Conservation (phyloP, 306 rosid genomes). For the Purshia tridentata region DNA sequence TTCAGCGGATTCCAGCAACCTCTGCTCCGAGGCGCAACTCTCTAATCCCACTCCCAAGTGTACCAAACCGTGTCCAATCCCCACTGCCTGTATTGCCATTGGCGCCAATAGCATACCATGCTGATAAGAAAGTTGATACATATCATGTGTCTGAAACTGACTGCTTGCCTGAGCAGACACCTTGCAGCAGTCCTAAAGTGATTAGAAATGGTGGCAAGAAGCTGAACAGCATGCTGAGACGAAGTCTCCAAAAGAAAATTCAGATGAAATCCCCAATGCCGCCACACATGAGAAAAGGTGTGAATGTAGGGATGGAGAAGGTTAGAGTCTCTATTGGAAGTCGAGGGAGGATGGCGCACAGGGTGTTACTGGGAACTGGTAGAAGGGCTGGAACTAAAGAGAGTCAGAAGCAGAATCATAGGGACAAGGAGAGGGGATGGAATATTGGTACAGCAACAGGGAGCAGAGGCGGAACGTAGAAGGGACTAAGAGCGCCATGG, state of each 20-base stretch:
- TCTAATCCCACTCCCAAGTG: slow-evolving; percentile 71
- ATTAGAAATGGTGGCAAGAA: slow-evolving; percentile 56
- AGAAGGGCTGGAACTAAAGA: slow-evolving; percentile 61
- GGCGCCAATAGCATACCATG: slow-evolving; percentile 34
- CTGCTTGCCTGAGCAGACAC: slow-evolving; percentile 45
- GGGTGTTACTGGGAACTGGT: slow-evolving; percentile 54
- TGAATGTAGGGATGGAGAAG: slow-evolving; percentile 86
- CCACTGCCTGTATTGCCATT: slow-evolving; percentile 44
- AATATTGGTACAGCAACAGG: slow-evolving; percentile 43
- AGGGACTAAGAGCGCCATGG: too few relatives aligned
- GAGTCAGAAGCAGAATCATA: slow-evolving; percentile 53
- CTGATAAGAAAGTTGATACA: slow-evolving; percentile 47
- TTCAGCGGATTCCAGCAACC: slow-evolving; percentile 47
- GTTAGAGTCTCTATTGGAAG: slow-evolving; percentile 86
- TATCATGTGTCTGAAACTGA: slow-evolving; percentile 43
- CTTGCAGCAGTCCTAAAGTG: slow-evolving; percentile 69
- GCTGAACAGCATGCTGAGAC: slow-evolving; percentile 62
- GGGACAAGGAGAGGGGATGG: slow-evolving; percentile 97
- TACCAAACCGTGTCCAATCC: slow-evolving; percentile 45
- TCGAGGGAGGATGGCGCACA: slow-evolving; percentile 62
- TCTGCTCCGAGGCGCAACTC: slow-evolving; percentile 78
- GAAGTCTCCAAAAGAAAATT: slow-evolving; percentile 67
- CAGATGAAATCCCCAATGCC: slow-evolving; percentile 71
- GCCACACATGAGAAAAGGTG: slow-evolving; percentile 67
- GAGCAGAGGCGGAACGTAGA: too few relatives aligned